Base-by-base conservation (phyloP, 2,329 filamentous ascomycete species). In the Colletotrichum sp. region DNA sequence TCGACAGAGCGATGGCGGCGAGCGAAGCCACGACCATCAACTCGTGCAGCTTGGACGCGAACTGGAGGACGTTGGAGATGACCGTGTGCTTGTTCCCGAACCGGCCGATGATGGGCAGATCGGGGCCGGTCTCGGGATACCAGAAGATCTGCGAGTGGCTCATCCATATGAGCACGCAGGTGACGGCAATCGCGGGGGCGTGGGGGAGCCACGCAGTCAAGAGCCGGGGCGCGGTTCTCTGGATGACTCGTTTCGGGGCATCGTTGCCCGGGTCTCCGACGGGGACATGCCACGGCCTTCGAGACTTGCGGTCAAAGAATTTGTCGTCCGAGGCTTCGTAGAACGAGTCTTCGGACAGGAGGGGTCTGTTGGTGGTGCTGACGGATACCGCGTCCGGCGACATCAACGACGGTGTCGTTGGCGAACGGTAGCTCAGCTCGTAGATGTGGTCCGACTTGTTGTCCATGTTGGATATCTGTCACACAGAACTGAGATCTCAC, bases 61-160 rank as follows among this genome's bases (percentile, higher is more conserved):
- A 65, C 52, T 72, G 71, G 30, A 72, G 71, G 22, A 66, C n/a
- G 36, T 72, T 72, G 49, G 44, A 52, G 36, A 69, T 29, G 27
- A 59, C 39, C 32, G 71, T 72, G 22, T 68, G 65, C n/a, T 52
- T 68, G 30, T 57, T 68, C 6, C 65, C 65, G 15, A 65, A 63
- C n/a, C 30, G n/a, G 44, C 44, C 57, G 61, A 49, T 55, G 29
- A 68, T 25, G 44, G 65, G 65, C 27, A 68, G 22, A 4, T 68
- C 29, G 9, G 63, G 63, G 6, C 71, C 63, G 29, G 29, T 66
- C 36, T 61, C 71, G 34, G 63, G 52, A 7, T 67, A 72, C 71
- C 71, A 72, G 71, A 69, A 72, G 12, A 62, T 62, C 2, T 68
- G 39, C 30, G 49, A 39, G 34, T 72, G 52, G 55, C 63, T 68